Conservation (phyloP, 768 basidiomycete genomes). For the Kwoniella shandongensis region DNA sequence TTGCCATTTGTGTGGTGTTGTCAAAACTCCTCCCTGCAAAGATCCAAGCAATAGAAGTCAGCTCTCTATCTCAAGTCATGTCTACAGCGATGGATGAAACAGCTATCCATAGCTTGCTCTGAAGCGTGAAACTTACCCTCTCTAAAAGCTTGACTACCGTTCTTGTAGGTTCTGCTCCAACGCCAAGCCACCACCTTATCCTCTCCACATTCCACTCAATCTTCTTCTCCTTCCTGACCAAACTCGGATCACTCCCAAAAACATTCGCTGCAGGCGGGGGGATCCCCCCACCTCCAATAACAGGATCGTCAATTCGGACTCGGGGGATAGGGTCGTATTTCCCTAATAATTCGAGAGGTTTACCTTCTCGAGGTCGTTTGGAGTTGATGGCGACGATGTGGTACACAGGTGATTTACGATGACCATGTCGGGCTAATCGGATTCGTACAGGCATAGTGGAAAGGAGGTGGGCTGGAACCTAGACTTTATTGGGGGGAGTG, state of each 20-base stretch:
- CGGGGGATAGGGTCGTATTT: conserved; percentile 69
- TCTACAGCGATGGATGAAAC: neutral
- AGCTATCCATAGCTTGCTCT: neutral
- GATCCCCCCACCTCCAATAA: neutral
- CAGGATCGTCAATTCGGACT: conserved; percentile 14
- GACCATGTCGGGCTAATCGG: conserved; percentile 79
- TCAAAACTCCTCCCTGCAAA: conserved; percentile 40
- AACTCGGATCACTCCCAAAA: conserved; percentile 53
- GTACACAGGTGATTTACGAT: conserved; percentile 70
- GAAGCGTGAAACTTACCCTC: conserved; percentile 61
- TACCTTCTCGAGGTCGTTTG: conserved; percentile 70
- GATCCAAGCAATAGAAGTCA: neutral
- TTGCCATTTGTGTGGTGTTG: conserved; percentile 47
- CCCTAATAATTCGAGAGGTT: conserved; percentile 83
- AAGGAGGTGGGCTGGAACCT: neutral
- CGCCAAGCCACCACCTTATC: conserved; percentile 82
- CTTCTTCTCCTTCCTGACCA: conserved; percentile 59
- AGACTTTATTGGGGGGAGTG: no score
- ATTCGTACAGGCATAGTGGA: conserved; percentile 74
- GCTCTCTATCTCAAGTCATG: neutral
- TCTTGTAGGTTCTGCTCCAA: conserved; percentile 79
- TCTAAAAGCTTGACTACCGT: conserved; percentile 74
- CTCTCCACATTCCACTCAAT: conserved; percentile 88
- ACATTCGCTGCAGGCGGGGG: conserved; percentile 51
- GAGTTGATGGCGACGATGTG: conserved; percentile 82